Evolutionary conservation across 768 basidiomycete species (phyloP).

Genomic region (Hypholoma fasciculare): DNA sequence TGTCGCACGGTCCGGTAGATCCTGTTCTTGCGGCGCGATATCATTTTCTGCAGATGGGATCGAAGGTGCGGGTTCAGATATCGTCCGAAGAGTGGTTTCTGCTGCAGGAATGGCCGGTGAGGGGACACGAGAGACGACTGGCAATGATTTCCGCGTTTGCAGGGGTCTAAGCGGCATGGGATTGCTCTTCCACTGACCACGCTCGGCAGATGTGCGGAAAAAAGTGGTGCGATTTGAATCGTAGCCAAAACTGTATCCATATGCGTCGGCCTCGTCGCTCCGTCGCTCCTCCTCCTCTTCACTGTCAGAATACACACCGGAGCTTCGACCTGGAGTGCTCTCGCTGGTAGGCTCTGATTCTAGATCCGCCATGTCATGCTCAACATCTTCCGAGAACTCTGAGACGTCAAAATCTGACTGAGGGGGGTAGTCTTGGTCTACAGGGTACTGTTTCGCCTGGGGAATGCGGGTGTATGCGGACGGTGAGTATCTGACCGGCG

Average conservation of each 20-base stretch:
- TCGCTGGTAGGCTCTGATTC: constrained; percentile 26
- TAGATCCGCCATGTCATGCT: constrained; percentile 20
- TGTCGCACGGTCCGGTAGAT: constrained; percentile 12
- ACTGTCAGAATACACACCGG: constrained; percentile 33
- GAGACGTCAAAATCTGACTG: constrained; percentile 35
- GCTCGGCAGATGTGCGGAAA: constrained; percentile 57
- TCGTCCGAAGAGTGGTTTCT: constrained; percentile 26
- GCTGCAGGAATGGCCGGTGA: constrained; percentile 18
- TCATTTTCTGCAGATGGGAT: constrained; percentile 14
- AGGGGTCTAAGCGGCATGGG: constrained; percentile 36
- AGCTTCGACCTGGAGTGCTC: constrained; percentile 22
- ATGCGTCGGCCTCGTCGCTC: constrained; percentile 26
- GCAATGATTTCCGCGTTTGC: constrained; percentile 33
- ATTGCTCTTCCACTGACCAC: constrained; percentile 58
- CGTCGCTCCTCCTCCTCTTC: constrained; percentile 27
- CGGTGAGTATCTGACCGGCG: constrained; percentile 15
- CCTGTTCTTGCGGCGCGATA: constrained; percentile 7
- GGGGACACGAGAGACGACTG: constrained; percentile 31
- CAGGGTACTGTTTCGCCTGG: constrained; percentile 25
- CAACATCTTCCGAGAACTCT: constrained; percentile 29
- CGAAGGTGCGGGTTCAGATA: constrained; percentile 39
- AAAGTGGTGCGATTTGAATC: constrained; percentile 43
- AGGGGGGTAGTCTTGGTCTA: constrained; percentile 25
- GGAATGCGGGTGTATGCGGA: constrained; percentile 24
- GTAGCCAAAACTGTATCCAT: constrained; percentile 27